These are phyloP conservation scores for Hortiboletus flavorubellus DNA, from an alignment of 768 basidiomycete species.

Conservation along the genomic window DNA sequence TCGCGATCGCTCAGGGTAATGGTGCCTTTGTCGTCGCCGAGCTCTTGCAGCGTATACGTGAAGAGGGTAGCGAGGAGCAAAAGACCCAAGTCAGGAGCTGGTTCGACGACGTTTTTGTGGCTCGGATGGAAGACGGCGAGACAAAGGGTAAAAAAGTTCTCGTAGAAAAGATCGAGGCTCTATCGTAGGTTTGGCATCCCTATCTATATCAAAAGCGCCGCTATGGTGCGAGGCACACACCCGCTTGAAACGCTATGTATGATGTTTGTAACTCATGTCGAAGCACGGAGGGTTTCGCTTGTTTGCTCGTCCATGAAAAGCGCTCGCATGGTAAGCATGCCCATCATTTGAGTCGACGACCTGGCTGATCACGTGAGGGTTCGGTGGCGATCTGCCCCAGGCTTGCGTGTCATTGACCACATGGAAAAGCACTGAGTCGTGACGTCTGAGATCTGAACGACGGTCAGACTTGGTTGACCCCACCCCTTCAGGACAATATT, in stretches of 20 bases:
- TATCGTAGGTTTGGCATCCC: constrained; percentile 20
- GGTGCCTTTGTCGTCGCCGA: constrained; percentile 78
- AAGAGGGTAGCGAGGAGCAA: constrained; percentile 38
- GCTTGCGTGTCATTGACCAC: not conserved
- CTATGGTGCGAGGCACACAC: not conserved
- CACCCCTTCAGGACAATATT: not conserved
- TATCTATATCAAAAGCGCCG: constrained; percentile 8
- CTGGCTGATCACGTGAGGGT: not conserved
- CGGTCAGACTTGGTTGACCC: not conserved
- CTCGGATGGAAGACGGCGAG: constrained; percentile 48
- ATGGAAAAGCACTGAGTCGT: not conserved
- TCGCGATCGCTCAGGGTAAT: constrained; percentile 55
- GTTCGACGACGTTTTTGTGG: constrained; percentile 52
- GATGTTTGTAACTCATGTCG: not conserved
- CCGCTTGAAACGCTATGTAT: not conserved
- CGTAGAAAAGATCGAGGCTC: constrained; percentile 48
- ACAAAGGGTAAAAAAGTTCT: constrained; percentile 74
- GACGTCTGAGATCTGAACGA: not conserved
- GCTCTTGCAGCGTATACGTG: constrained; percentile 56
- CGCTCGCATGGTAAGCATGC: not conserved
- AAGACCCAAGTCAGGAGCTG: constrained; percentile 49
- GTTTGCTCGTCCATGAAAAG: not conserved
- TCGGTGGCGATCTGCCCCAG: not conserved
- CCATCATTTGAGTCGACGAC: not conserved
- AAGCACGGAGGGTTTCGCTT: not conserved